Evolutionary conservation across 805 yeast species (phyloP).

Genomic region (Ogataea naganishii): DNA sequence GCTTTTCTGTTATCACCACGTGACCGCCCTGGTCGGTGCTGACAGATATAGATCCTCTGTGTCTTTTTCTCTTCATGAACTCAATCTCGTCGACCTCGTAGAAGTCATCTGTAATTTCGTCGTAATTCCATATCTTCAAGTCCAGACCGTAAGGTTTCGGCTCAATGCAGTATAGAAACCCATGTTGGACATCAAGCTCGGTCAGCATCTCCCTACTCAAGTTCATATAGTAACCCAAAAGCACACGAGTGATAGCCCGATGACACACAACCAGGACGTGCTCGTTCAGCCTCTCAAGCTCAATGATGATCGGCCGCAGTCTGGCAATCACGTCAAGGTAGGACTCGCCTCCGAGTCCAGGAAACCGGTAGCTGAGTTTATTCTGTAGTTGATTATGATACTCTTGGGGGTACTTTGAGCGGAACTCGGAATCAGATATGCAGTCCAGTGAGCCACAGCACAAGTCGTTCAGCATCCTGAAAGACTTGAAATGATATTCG

Average conservation of each 20-base stretch:
- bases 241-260: conserved; percentile 25
- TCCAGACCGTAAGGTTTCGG: conserved; percentile 31
- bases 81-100: conserved; percentile 29
- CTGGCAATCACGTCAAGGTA: conserved; percentile 27
- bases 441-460: conserved; percentile 27
- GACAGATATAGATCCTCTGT: conserved; percentile 19
- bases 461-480: conserved; percentile 25
- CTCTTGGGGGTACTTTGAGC: conserved; percentile 16
- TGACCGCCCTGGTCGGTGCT: conserved; percentile 8
- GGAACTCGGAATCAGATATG: conserved; percentile 21
- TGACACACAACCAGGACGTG: conserved; percentile 27
- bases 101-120: conserved; percentile 24
- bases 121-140: conserved; percentile 28
- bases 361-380: conserved; percentile 24
- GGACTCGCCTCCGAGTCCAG: conserved; percentile 30
- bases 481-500: conserved; percentile 21
- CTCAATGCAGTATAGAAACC: conserved; percentile 26
- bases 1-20: conserved; percentile 1
- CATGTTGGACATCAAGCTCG: conserved; percentile 28
- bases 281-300: conserved; percentile 25
- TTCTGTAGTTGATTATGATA: conserved; percentile 21
- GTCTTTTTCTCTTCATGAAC: conserved; percentile 24
- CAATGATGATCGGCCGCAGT: conserved; percentile 26
- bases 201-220: conserved; percentile 27
- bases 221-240: conserved; percentile 28